Evolutionary conservation across 768 basidiomycete genomes (phyloP), one percentile per base, ranked within the genome.

Genomic region (Megacollybia marginata): DNA sequence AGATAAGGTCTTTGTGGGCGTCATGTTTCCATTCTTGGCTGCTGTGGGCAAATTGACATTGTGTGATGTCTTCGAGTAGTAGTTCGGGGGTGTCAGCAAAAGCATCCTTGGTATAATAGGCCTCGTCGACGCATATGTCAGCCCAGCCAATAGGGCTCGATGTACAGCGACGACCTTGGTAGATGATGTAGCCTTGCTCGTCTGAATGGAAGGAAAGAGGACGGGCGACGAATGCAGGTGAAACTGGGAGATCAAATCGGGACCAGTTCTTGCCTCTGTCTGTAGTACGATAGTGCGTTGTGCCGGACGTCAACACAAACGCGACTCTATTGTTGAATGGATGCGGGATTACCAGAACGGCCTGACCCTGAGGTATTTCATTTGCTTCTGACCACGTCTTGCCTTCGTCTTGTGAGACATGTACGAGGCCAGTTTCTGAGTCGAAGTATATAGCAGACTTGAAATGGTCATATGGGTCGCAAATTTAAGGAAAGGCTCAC

Each of bases 131-230:
- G 60, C 92, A 95, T 1, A 69, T 56, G 1, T 68, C 56, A 4
- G 66, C 71, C 83, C 78, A 86, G 1, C 75, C 79, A 44, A 57
- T 59, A 5, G 62, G 61, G 6, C 78, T 73, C 6, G 2, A 6
- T 28, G 23, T 3, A 57, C 92, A 95, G 4, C 58, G 55, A 0
- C 79, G 80, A 9, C 88, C 90, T 55, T 92, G 88, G 62, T 86
- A 92, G 11, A 94, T 69, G 47, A 94, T 81, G 59, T 83, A 75
- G 0, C 80, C 85, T 62, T 75, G 80, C 54, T 90, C 87, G 51
- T 85, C 81, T 0, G 91, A 85, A 59, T 98, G 93, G 71, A 98
- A 99, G 1, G 89, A 82, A 5, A 99, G 76, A 2, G 89, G 88
- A 28, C 70, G 67, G 3, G 73, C 51, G 11, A 85, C 73, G 42